Percentiles rank a stretch among this genome's conserved stretches.
Evolutionary conservation across 2,329 filamentous ascomycete species (phyloP).

Genomic region (Colletotrichum sp.): DNA sequence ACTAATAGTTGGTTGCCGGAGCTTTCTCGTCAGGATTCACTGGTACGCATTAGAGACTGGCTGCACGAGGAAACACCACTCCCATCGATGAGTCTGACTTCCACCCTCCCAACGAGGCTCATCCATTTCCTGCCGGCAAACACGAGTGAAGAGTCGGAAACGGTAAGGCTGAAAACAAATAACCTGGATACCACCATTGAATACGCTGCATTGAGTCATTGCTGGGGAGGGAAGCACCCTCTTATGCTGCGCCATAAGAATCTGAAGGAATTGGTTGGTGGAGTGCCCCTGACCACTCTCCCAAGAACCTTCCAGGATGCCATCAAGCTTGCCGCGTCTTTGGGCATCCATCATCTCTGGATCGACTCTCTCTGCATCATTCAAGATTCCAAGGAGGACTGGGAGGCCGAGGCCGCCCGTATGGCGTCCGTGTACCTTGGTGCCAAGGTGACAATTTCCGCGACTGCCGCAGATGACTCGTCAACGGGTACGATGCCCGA

Average conservation of each 20-base stretch:
- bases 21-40: background rate
- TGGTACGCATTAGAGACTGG: background rate
- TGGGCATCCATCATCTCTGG: background rate
- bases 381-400: background rate
- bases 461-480: background rate
- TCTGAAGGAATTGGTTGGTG: rapidly evolving
- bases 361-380: background rate
- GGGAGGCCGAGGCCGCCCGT: background rate
- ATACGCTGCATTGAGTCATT: background rate
- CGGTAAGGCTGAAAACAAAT: background rate
- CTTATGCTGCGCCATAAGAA: background rate
- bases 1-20: background rate
- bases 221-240: background rate
- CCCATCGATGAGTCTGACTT: background rate
- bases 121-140: background rate
- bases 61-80: background rate
- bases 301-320: background rate
- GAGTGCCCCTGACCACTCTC: background rate
- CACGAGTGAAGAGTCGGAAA: rapidly evolving
- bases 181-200: background rate
- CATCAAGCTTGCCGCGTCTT: background rate
- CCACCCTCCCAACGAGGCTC: background rate
- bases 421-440: background rate
- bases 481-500: background rate
- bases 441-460: background rate